phyloP scores from a whole-genome alignment of 768 basidiomycete genomes.

The Gloeopeniophorella convolvens region DNA sequence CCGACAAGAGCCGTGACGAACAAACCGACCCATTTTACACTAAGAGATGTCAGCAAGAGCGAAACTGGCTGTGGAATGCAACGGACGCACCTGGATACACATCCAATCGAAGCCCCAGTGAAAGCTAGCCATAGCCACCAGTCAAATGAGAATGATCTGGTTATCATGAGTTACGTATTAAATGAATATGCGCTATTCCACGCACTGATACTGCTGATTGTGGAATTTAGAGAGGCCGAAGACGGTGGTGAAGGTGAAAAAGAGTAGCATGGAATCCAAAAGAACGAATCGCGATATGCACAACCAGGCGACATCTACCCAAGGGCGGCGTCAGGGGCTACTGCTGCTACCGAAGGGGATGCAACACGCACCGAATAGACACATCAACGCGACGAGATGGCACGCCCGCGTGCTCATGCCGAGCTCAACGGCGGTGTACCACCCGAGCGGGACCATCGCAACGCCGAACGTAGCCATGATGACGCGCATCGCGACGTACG shows the following conservation, averaged over 20 bases:
- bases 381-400: conserved; percentile 92
- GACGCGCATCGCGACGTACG: conserved; percentile 92
- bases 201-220: conserved; percentile 91
- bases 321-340: background rate
- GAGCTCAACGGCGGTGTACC: conserved; percentile 94
- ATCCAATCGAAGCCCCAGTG: conserved; percentile 92
- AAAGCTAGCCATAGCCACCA: conserved; percentile 97
- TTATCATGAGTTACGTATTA: conserved; percentile 1
- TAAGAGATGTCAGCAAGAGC: conserved; percentile 27
- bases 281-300: conserved; percentile 97
- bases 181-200: conserved; percentile 6
- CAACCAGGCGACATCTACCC: conserved; percentile 93
- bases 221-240: conserved; percentile 95
- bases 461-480: conserved; percentile 94
- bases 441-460: conserved; percentile 90
- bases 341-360: background rate
- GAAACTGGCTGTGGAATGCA: background rate
- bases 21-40: conserved; percentile 93
- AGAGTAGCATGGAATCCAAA: conserved; percentile 96
- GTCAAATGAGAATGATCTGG: conserved; percentile 86
- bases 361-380: conserved; percentile 64
- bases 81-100: conserved; percentile 70
- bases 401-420: conserved; percentile 87
- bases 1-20: conserved; percentile 95
- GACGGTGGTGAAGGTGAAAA: conserved; percentile 96